Evolutionary conservation across 106 monocot genomes (phyloP).

Genomic region (Gastrodia elata): DNA sequence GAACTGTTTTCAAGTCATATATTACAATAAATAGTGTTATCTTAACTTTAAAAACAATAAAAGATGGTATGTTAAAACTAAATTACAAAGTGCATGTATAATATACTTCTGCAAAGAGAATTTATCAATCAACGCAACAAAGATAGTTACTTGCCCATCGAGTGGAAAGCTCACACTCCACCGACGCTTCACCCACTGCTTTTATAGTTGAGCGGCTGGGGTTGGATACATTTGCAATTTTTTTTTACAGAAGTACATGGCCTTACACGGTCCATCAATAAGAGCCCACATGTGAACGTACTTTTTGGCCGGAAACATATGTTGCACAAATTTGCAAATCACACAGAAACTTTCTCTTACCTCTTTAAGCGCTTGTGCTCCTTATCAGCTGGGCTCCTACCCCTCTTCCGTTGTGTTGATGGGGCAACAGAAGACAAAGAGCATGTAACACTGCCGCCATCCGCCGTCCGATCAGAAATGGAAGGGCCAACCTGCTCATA

Average conservation of each 20-base stretch:
- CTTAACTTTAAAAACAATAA: no score
- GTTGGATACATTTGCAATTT: no score
- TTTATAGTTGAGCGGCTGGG: no score
- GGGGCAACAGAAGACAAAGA: conserved; percentile 10
- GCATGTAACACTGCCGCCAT: conserved; percentile 18
- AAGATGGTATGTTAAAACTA: background rate
- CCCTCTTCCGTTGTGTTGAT: conserved; percentile 50
- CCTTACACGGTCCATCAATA: no score
- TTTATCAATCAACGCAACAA: background rate
- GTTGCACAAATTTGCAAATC: background rate
- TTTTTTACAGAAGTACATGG: no score
- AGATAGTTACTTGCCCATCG: background rate
- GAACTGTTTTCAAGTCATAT: background rate
- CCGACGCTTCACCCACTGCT: no score
- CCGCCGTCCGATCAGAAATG: conserved; percentile 29
- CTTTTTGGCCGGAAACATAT: background rate
- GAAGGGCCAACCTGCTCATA: conserved; percentile 33
- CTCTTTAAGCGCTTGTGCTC: conserved; percentile 90
- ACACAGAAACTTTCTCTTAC: conserved; percentile 12
- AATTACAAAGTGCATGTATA: background rate
- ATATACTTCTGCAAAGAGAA: background rate
- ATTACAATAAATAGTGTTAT: background rate
- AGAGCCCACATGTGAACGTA: no score
- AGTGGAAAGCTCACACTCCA: no score
- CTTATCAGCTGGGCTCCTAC: conserved; percentile 63